Conservation (phyloP, 805 yeast genomes). For the Ogataea wickerhamii region DNA sequence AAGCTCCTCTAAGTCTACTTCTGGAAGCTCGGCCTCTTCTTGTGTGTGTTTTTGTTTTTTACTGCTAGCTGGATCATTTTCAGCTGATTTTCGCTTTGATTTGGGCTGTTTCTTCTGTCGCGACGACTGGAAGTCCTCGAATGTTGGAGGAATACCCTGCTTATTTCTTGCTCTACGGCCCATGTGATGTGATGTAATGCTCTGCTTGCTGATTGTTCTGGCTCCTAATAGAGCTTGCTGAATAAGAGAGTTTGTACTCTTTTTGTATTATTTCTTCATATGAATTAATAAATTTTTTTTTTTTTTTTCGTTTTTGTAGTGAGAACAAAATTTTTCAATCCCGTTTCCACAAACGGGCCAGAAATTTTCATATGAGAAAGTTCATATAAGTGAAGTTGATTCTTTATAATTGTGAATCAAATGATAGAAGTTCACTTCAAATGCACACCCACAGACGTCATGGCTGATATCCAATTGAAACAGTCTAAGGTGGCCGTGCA, state of each 20-base stretch:
- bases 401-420: conserved; percentile 3
- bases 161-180: conserved; percentile 92
- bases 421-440: no score
- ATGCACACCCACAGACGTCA: no score
- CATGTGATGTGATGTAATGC: conserved; percentile 52
- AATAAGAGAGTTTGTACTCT: conserved; percentile 1
- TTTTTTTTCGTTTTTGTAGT: conserved; percentile 5
- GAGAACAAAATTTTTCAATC: conserved; percentile 15
- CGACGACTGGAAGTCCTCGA: conserved; percentile 69
- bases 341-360: conserved; percentile 14
- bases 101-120: conserved; percentile 39
- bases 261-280: conserved; percentile 1
- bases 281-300: not conserved
- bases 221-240: no score
- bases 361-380: no score
- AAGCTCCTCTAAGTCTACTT: conserved; percentile 64
- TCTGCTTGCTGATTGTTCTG: no score
- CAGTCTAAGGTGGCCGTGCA: no score
- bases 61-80: conserved; percentile 29
- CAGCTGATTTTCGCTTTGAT: conserved; percentile 32
- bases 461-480: no score
- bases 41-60: conserved; percentile 27
- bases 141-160: conserved; percentile 88
- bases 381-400: no score
- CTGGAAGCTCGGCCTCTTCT: conserved; percentile 46